Conservation (phyloP, 2,329 filamentous ascomycete genomes). For the Cercospora citrullina region DNA sequence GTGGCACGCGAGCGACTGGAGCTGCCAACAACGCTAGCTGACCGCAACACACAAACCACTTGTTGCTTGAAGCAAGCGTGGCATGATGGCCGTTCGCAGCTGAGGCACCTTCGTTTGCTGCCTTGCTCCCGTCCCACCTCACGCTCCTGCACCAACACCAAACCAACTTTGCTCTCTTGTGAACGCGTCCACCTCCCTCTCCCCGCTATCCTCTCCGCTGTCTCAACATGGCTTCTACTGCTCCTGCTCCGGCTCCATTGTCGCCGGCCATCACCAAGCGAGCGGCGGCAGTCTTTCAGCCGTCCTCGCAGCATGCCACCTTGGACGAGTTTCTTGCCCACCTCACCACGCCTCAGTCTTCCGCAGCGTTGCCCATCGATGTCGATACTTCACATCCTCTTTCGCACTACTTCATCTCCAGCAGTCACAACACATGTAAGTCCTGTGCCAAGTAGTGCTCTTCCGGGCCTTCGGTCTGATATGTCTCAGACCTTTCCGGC, state of each 20-base stretch:
- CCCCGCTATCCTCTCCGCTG: neutral
- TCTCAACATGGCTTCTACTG: neutral
- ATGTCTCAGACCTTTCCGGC: conserved; percentile 59
- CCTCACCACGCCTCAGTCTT: conserved; percentile 26
- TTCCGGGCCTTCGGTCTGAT: conserved; percentile 70
- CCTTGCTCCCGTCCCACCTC: neutral
- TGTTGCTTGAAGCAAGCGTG: neutral
- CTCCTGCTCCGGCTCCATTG: neutral
- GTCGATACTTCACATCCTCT: conserved; percentile 54
- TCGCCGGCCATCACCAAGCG: conserved; percentile 29
- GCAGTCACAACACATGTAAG: conserved; percentile 92
- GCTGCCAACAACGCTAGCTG: neutral
- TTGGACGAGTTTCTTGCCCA: conserved; percentile 51
- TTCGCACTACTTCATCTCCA: conserved; percentile 90
- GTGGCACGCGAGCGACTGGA: neutral
- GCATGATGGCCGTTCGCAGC: neutral
- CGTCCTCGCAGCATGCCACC: neutral
- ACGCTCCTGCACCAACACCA: neutral
- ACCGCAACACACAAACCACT: neutral
- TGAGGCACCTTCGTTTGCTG: neutral
- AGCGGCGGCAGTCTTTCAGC: conserved; percentile 30
- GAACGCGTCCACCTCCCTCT: neutral
- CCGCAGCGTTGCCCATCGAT: conserved; percentile 26
- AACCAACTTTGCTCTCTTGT: neutral
- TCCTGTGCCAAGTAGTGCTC: conserved; percentile 40